Evolutionary conservation across 148 eudicot genomes (phyloP).

Genomic region (Camellia sinensis): DNA sequence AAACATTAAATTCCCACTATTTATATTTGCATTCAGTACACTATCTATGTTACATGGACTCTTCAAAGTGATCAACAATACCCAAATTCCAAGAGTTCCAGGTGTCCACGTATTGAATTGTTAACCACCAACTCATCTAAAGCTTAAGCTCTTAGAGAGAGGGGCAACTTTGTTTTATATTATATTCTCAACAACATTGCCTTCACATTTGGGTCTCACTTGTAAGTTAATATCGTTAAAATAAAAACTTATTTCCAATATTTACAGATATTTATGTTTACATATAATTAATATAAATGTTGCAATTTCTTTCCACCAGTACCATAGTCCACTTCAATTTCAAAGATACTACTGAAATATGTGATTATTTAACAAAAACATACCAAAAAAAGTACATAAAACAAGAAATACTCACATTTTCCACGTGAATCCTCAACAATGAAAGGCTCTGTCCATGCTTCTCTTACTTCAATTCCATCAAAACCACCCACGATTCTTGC

Average conservation of each 20-base stretch:
- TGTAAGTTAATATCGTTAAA: neutral
- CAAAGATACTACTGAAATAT: neutral
- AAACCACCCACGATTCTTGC: conserved; percentile 8
- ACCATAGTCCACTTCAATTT: neutral
- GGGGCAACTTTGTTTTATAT: no score
- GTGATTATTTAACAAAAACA: neutral
- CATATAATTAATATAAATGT: neutral
- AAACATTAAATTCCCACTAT: no score
- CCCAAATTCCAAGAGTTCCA: neutral
- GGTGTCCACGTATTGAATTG: neutral
- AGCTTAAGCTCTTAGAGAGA: no score
- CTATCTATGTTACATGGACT: no score
- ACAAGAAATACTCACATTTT: conserved; percentile 10
- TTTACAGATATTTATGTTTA: neutral
- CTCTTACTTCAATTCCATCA: neutral
- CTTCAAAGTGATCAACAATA: no score
- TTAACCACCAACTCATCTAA: no score
- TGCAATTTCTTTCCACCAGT: neutral
- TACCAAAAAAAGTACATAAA: neutral
- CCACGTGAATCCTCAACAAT: conserved; percentile 5
- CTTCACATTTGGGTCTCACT: neutral
- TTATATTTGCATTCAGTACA: no score
- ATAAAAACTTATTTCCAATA: neutral
- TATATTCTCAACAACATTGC: no score
- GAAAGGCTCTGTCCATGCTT: conserved; percentile 15